phyloP scores from a whole-genome alignment of 2,329 filamentous ascomycete species.

The Trichoderma atrobrunneum region DNA sequence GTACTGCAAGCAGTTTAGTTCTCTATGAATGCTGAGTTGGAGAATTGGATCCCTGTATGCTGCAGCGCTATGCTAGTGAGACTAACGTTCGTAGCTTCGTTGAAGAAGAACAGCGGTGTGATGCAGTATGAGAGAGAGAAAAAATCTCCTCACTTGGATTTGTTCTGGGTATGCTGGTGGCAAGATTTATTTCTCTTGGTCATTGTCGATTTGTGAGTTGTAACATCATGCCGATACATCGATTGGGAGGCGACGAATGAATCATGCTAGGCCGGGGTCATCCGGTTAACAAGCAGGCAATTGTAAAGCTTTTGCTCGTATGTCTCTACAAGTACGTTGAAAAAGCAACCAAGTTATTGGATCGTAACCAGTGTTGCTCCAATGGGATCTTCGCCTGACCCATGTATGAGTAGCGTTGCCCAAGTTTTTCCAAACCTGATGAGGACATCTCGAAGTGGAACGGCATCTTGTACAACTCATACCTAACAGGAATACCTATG shows the following conservation, averaged over 20 bases:
- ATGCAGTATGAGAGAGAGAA: not conserved
- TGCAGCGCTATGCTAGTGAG: not conserved
- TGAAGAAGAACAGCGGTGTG: conserved; percentile 12
- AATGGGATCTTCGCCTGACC: not conserved
- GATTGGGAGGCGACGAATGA: not conserved
- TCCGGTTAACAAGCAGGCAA: not conserved
- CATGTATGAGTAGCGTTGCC: not conserved
- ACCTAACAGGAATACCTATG: not conserved
- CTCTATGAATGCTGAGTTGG: not conserved
- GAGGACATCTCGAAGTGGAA: not conserved
- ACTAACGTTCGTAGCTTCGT: not conserved
- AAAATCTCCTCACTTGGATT: not conserved
- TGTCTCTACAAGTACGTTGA: not conserved
- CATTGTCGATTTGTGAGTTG: not conserved
- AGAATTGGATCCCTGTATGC: conserved; percentile 8
- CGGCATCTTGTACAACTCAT: not conserved
- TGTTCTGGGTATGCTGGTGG: not conserved
- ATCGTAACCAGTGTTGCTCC: not conserved
- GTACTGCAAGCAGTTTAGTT: not conserved
- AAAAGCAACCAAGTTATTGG: not conserved
- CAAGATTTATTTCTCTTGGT: not conserved
- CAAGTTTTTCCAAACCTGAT: not conserved
- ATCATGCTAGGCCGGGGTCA: not conserved
- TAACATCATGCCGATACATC: not conserved
- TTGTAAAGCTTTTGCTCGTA: too few species aligned